These are phyloP conservation scores for Mesotaenium endlicherianum DNA, from an alignment of 139 green algal genomes.

Conservation along the genomic window DNA sequence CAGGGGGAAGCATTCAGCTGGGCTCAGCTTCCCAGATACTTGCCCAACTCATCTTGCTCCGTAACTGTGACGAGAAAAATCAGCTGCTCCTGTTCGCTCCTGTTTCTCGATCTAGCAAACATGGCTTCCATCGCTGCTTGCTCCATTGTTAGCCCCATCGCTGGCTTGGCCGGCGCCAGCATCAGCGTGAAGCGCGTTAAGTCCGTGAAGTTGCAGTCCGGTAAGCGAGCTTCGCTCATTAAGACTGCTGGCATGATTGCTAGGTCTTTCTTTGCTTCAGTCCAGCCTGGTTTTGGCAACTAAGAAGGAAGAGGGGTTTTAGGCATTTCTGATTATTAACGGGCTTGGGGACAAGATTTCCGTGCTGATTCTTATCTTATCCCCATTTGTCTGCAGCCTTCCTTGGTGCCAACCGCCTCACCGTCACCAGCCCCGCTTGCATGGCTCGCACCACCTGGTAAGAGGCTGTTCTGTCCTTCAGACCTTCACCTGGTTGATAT, in stretches of 20 bases:
- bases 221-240: too few species aligned
- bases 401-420: too few species aligned
- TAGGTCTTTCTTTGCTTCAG: background rate
- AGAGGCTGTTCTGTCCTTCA: background rate
- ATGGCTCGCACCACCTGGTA: too few species aligned
- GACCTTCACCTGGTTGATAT: background rate
- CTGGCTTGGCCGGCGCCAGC: slow-evolving; percentile 1
- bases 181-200: background rate
- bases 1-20: too few species aligned
- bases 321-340: background rate
- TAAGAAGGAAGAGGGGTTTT: background rate
- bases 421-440: too few species aligned
- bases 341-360: background rate
- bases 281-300: background rate
- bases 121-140: slow-evolving; percentile 23
- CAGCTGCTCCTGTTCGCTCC: too few species aligned
- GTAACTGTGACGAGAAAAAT: too few species aligned
- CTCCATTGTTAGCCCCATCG: background rate
- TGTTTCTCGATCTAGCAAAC: too few species aligned
- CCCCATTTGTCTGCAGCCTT: too few species aligned
- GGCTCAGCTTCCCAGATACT: too few species aligned
- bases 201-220: background rate
- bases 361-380: background rate
- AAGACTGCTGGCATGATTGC: too few species aligned
- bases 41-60: too few species aligned